Evolutionary conservation across 2,329 filamentous ascomycete genomes (phyloP), one percentile per base, ranked within the genome.

Genomic region (Aspergillus sp.): DNA sequence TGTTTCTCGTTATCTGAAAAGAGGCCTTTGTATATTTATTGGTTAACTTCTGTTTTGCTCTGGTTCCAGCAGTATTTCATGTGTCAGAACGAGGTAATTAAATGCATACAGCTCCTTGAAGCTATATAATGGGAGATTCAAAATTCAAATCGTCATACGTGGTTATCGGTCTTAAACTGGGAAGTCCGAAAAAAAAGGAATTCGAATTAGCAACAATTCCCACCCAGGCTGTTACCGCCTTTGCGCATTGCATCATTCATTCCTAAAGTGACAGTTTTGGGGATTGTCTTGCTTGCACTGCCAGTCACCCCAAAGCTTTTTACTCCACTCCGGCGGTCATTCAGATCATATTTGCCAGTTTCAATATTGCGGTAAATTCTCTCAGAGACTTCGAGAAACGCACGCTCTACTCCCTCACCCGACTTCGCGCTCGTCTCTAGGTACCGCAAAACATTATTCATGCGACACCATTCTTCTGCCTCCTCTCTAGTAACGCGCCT

Each of bases 331-430:
- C 93, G 85, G 70, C 93, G 84, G 75, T 98, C 93, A 71, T 96
- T 96, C 65, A 98, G 79, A 76, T 99, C 93, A 73, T 98, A 98
- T 72, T 87, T 91, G 11, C 95, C 95, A 1, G 91, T 91, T 79
- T 97, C 91, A 62, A 99, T 97, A 70, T 98, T 98, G 73, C 93
- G 87, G 72, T 96, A 96, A 79, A 99, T 98, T 74, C 93, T 84
- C 80, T 97, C 92, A 19, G 95, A 92, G 14, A 98, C 93, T 70
- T 95, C 87, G 71, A 96, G 84, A 70, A 99, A 99, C 2, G 95
- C 95, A 65, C 87, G 85, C 75, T 99, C 95, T 37, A 99, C 95
- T 51, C 91, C 91, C 72, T 96, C 91, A 52, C 95, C 95, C 61
- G 89, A 96, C 81, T 98, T 99, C 50, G 95, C 95, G 64, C 89